Conservation (phyloP, 805 yeast species). For the Candida suzukii region DNA sequence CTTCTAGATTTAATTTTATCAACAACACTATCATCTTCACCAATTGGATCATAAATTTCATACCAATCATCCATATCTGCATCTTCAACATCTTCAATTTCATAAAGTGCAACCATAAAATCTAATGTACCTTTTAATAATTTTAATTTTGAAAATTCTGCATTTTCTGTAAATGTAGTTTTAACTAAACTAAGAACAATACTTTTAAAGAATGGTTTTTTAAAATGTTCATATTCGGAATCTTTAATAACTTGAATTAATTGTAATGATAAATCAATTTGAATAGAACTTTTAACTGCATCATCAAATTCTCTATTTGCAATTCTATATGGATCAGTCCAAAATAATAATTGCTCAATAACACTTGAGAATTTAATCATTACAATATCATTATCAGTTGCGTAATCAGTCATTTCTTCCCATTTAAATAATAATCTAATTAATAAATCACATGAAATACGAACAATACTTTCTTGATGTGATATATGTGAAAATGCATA, state of each 20-base stretch:
- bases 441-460: slow-evolving; percentile 61
- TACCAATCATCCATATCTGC: background rate
- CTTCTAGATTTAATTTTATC: slow-evolving; percentile 17
- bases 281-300: slow-evolving; percentile 38
- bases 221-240: slow-evolving; percentile 42
- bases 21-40: background rate
- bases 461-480: slow-evolving; percentile 63
- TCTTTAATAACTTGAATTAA: slow-evolving; percentile 42
- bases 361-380: slow-evolving; percentile 29
- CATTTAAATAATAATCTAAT: slow-evolving; percentile 42
- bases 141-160: slow-evolving; percentile 13
- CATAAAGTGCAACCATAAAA: background rate
- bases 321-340: slow-evolving; percentile 77
- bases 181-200: slow-evolving; percentile 45
- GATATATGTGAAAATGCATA: slow-evolving; percentile 68
- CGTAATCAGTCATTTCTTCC: slow-evolving; percentile 30
- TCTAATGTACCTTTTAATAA: slow-evolving; percentile 7
- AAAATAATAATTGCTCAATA: slow-evolving; percentile 64
- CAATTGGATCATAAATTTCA: background rate
- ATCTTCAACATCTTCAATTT: slow-evolving; percentile 1
- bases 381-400: slow-evolving; percentile 17
- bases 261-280: slow-evolving; percentile 48
- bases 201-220: slow-evolving; percentile 45
- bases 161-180: slow-evolving; percentile 32
- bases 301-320: slow-evolving; percentile 41